phyloP scores from a whole-genome alignment of 345 rosid species.

The Euphorbia lathyris region DNA sequence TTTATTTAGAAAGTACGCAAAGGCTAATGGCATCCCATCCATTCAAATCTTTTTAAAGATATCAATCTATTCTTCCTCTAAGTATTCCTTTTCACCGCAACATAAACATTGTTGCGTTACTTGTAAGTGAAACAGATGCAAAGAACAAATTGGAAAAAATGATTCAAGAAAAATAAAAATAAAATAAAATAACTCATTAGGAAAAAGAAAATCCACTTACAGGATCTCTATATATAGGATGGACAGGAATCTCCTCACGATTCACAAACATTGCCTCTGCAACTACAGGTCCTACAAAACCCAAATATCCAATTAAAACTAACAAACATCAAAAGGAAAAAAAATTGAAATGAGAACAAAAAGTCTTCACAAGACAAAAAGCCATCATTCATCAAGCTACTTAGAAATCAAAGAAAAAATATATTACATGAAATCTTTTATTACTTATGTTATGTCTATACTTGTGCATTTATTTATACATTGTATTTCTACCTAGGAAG shows the following conservation, averaged over 20 bases:
- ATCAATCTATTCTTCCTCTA: neutral
- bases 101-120: neutral
- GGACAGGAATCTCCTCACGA: slow-evolving; percentile 77
- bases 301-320: slow-evolving; percentile 3
- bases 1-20: neutral
- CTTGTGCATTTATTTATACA: neutral
- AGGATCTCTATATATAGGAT: slow-evolving; percentile 89
- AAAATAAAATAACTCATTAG: neutral
- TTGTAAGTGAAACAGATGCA: neutral
- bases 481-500: too few species aligned
- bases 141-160: neutral
- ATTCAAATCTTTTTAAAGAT: neutral
- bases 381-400: neutral
- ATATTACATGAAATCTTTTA: neutral
- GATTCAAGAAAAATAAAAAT: neutral
- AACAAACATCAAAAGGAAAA: neutral
- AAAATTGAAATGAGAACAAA: neutral
- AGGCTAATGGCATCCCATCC: neutral
- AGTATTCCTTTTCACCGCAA: neutral
- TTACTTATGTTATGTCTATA: neutral
- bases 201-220: slow-evolving; percentile 35
- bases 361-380: neutral
- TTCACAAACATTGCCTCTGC: slow-evolving; percentile 96
- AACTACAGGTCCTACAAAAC: slow-evolving; percentile 76
- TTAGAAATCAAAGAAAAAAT: neutral